Evolutionary conservation across 2,329 filamentous ascomycete species (phyloP), one percentile per base, ranked within the genome.

Genomic region (Passalora sequoiae): DNA sequence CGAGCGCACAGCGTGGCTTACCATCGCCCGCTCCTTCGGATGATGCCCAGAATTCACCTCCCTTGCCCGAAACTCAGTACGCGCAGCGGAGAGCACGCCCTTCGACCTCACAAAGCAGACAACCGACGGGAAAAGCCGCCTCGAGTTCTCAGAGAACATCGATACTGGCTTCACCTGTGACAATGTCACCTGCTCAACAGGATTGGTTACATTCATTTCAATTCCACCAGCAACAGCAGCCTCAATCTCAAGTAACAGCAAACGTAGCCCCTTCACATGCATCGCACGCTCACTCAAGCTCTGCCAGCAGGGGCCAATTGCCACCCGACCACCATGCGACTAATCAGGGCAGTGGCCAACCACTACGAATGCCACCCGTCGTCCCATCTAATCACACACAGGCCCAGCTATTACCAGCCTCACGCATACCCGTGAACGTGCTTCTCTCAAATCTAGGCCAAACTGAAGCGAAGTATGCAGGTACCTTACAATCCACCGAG

Each of bases 1-100:
- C 38, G n/a, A 31, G 21, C 13, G 22, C 36, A n/a, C 43, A 40
- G 29, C 46, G 37, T 29, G 43, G 43, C 15, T 70, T 83, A 38
- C 77, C 79, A 5, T 83, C 82, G 10, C 80, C 81, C 22, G 74
- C 79, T 9, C 74, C 77, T 8, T 84, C 78, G 58, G 76, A 83
- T 51, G 78, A 81, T 48, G 50, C 51, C 67, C 31, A 25, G 6
- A 44, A 54, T n/a, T 57, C 55, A 3, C 55, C 54, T 16, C 46
- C 46, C 4, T 30, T 53, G 9, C 35, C 31, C 8, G 43, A 54
- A 9, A 46, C 24, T 21, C 37, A 43, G 19, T 30, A 40, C 17
- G 27, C 20, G 20, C 40, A 40, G 5, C 15, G 32, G 25, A 31
- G 44, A 15, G 27, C 27, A 17, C 38, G 44, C 28, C n/a, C 37